A percentile compares a stretch with the other conserved stretches of the same genome.
phyloP scores from a whole-genome alignment of 768 basidiomycete genomes.

The Phaffia australis region DNA sequence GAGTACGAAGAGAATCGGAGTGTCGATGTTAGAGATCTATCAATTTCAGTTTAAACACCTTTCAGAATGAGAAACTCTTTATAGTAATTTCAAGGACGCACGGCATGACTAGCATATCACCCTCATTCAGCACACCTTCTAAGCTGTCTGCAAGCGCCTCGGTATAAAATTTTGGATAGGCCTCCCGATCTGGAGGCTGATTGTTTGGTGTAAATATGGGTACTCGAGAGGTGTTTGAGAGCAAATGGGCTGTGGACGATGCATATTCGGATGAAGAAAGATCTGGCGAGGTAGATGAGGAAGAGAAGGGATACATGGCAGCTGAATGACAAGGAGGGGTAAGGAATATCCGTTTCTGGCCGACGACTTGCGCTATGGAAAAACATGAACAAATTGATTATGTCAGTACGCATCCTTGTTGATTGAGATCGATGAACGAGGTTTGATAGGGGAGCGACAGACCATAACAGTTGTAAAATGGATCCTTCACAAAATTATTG shows the following conservation, averaged over 20 bases:
- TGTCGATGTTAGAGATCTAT: too few relatives aligned
- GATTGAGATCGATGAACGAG: neutral
- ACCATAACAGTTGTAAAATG: slow-evolving; percentile 88
- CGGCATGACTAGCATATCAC: slow-evolving; percentile 21
- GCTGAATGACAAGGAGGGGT: slow-evolving; percentile 51
- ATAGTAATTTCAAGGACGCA: too few relatives aligned
- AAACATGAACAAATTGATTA: neutral
- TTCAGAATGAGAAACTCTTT: too few relatives aligned
- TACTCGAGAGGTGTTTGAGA: slow-evolving; percentile 22
- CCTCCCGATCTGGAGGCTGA: neutral
- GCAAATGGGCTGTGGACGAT: slow-evolving; percentile 5
- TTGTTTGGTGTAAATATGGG: slow-evolving; percentile 4
- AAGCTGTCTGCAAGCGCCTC: slow-evolving; percentile 20
- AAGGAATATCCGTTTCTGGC: slow-evolving; percentile 82
- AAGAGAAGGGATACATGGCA: slow-evolving; percentile 48
- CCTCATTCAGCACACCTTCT: slow-evolving; percentile 24
- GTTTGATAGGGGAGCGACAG: slow-evolving; percentile 27
- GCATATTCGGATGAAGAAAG: slow-evolving; percentile 7
- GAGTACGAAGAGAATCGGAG: too few relatives aligned
- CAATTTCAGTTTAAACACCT: too few relatives aligned
- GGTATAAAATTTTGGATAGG: slow-evolving; percentile 13
- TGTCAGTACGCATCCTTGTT: neutral
- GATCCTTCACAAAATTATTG: slow-evolving; percentile 51
- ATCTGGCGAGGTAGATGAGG: slow-evolving; percentile 11
- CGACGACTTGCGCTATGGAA: slow-evolving; percentile 67